Percentiles rank a stretch among this genome's conserved stretches.
phyloP scores from a whole-genome alignment of 768 basidiomycete genomes.

The Boletus eberwhitei region DNA sequence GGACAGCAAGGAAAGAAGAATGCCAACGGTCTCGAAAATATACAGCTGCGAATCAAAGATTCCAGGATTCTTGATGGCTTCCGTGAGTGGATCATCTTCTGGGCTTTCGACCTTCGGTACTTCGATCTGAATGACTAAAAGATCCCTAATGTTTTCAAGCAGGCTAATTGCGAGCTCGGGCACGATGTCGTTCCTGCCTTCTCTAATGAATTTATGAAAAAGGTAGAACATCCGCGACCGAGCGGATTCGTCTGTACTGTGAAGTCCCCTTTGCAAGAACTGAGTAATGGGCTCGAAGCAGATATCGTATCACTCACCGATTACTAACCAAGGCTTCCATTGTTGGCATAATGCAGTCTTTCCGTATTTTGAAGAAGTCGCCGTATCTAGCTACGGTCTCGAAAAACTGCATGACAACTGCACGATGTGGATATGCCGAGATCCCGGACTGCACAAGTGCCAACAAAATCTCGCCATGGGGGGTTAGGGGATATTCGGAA shows the following conservation, averaged over 20 bases:
- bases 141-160: constrained; percentile 70
- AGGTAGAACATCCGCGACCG: constrained; percentile 86
- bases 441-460: constrained; percentile 82
- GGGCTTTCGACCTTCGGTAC: constrained; percentile 74
- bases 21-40: constrained; percentile 89
- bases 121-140: constrained; percentile 70
- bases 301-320: constrained; percentile 49
- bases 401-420: constrained; percentile 87
- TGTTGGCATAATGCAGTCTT: constrained; percentile 81
- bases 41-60: constrained; percentile 90
- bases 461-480: constrained; percentile 86
- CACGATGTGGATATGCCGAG: constrained; percentile 75
- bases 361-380: constrained; percentile 95
- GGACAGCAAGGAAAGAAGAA: constrained; percentile 72
- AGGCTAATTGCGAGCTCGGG: constrained; percentile 66
- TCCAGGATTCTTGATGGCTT: constrained; percentile 70
- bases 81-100: constrained; percentile 71
- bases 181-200: constrained; percentile 74
- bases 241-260: constrained; percentile 65
- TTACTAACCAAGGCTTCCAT: constrained; percentile 84
- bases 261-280: constrained; percentile 65
- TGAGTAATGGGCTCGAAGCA: background rate
- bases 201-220: constrained; percentile 88
- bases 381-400: constrained; percentile 89
- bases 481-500: constrained; percentile 78